Evolutionary conservation across 768 basidiomycete genomes (phyloP), one percentile per base, ranked within the genome.

Genomic region (Cystoderma amianthinum): DNA sequence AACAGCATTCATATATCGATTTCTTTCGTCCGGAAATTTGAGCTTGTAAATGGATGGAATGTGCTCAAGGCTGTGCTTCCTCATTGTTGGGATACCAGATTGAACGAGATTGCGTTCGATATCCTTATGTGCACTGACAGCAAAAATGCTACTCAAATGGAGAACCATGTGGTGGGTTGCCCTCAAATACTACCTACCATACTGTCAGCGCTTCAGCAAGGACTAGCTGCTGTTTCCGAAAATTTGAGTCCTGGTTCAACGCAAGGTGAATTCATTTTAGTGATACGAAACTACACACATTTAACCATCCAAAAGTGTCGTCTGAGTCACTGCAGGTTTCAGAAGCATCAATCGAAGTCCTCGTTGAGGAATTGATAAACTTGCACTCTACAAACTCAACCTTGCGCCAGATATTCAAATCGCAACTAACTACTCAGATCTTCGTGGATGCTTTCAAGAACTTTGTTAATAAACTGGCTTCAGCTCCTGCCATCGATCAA

Each of bases 11-110:
- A 60, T 12, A 58, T 67, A 20, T 79, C 80, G 0, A 54, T 71
- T 7, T 74, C 80, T 2, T 96, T 93, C 63, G 72, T 65, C 35
- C 70, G 83, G 42, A 91, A 87, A 50, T 91, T 95, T 49, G 92
- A 94, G 56, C 64, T 85, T 1, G 80, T 87, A 25, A 82, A 82
- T 39, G 93, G 93, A 6, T 95, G 91, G 85, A 79, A 69, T 35
- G 68, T 85, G 2, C 56, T 95, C 24, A 83, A 80, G 55, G 70
- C 69, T 3, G 73, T 83, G 19, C 52, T 94, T 15, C 85, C 90
- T 0, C 50, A 57, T 16, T 65, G 69, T 34, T 95, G 93, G 93
- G 72, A 83, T 48, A 56, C 62, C 5, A 66, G 58, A 13, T 79
- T 93, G 11, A 82, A 89, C 44, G 67, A 67, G 18, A 76, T 76